Percentiles rank a stretch among this genome's conserved stretches.
Evolutionary conservation across 768 basidiomycete species (phyloP).

Genomic region (Daedaleopsis sinensis): DNA sequence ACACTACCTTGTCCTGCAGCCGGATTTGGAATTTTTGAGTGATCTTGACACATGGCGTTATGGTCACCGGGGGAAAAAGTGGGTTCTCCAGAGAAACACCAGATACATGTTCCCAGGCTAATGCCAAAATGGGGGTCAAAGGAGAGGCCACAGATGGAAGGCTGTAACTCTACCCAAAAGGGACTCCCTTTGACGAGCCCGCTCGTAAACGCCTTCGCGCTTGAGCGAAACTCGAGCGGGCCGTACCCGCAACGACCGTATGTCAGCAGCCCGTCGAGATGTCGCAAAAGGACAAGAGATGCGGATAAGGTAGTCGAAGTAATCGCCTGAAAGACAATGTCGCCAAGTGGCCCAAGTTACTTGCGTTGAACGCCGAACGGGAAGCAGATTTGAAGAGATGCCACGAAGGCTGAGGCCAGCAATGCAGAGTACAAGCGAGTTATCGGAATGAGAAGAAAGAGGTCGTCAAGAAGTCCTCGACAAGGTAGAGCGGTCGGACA

Average conservation of each 20-base stretch:
- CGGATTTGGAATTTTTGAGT: conserved; percentile 7
- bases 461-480: neutral
- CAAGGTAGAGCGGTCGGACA: neutral
- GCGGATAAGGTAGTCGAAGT: neutral
- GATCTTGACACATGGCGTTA: conserved; percentile 16
- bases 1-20: conserved; percentile 18
- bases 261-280: neutral
- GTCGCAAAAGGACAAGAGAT: neutral
- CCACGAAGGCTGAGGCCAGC: neutral
- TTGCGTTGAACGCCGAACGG: too few relatives aligned
- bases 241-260: conserved; percentile 3
- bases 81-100: conserved; percentile 14
- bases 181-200: conserved; percentile 6
- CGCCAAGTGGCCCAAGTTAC: neutral
- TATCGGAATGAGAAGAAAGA: neutral
- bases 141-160: conserved; percentile 13
- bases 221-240: neutral
- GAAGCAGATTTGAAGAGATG: neutral
- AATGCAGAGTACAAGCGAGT: neutral
- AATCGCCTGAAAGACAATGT: conserved; percentile 8
- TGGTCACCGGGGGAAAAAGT: conserved; percentile 11
- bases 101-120: conserved; percentile 3
- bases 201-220: neutral
- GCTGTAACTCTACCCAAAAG: conserved; percentile 1
- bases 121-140: conserved; percentile 15